phyloP scores from a whole-genome alignment of 345 rosid species.

The Eucalyptus shirleyi region DNA sequence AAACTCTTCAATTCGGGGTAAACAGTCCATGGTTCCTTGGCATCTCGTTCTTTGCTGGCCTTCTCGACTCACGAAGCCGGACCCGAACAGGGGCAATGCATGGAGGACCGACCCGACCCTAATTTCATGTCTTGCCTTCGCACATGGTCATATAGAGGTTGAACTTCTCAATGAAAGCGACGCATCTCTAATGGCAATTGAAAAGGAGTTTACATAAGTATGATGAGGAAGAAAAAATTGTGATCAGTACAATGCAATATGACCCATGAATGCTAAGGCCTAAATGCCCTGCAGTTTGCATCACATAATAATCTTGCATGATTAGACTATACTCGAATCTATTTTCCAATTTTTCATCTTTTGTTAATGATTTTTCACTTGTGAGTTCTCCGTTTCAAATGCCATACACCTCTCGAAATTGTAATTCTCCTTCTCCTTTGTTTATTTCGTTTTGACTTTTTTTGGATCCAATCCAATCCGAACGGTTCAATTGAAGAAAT shows the following conservation, averaged over 20 bases:
- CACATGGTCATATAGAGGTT: background rate
- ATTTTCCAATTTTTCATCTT: background rate
- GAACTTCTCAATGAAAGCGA: background rate
- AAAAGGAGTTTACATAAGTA: background rate
- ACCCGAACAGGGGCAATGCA: background rate
- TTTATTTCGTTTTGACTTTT: background rate
- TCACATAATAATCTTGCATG: background rate
- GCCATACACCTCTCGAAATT: background rate
- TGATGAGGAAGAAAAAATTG: background rate
- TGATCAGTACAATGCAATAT: background rate
- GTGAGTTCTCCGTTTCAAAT: background rate
- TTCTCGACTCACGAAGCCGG: background rate
- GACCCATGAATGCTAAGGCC: background rate
- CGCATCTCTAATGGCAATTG: background rate
- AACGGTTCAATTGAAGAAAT: background rate
- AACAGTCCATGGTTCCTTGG: background rate
- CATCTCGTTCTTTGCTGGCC: background rate
- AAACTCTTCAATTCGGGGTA: background rate
- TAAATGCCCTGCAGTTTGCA: background rate
- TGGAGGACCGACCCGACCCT: background rate
- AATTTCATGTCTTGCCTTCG: background rate
- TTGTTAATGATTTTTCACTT: background rate
- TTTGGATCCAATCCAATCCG: rapidly evolving
- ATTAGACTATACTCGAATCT: background rate
- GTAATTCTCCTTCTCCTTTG: background rate